Percentiles rank a stretch among this genome's conserved stretches.
Conservation (phyloP, 768 basidiomycete species). For the Paxillus ammoniavirescens region DNA sequence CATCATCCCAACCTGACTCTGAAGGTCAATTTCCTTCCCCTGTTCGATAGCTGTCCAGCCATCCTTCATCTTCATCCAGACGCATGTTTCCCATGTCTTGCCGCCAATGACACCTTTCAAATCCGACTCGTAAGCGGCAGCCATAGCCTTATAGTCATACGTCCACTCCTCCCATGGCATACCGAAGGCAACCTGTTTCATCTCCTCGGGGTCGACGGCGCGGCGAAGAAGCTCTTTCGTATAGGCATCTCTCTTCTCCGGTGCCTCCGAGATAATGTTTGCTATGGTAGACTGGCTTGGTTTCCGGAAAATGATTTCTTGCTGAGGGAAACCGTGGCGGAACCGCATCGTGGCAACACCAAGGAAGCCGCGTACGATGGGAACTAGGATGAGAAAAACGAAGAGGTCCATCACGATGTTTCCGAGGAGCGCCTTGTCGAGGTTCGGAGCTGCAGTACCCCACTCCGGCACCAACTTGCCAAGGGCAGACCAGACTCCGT, state of each 20-base stretch:
- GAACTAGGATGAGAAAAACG: slow-evolving; percentile 24
- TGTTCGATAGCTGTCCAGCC: slow-evolving; percentile 30
- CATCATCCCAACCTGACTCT: slow-evolving; percentile 27
- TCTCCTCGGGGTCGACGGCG: slow-evolving; percentile 29
- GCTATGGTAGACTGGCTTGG: slow-evolving; percentile 26
- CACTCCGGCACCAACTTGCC: slow-evolving; percentile 17
- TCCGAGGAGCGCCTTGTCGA: slow-evolving; percentile 18
- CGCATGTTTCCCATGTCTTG: slow-evolving; percentile 29
- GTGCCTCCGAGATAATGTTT: slow-evolving; percentile 20
- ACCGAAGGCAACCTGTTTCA: slow-evolving; percentile 22
- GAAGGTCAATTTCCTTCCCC: slow-evolving; percentile 18
- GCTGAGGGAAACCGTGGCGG: slow-evolving; percentile 26
- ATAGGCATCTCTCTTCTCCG: slow-evolving; percentile 25
- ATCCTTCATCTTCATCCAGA: slow-evolving; percentile 32
- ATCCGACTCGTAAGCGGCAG: slow-evolving; percentile 19
- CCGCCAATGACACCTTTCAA: slow-evolving; percentile 18
- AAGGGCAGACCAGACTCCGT: slow-evolving; percentile 27
- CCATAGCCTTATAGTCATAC: slow-evolving; percentile 31
- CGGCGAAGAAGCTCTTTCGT: slow-evolving; percentile 27
- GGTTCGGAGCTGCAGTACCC: slow-evolving; percentile 12
- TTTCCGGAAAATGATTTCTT: slow-evolving; percentile 31
- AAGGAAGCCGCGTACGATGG: slow-evolving; percentile 22
- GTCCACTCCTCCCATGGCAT: slow-evolving; percentile 34
- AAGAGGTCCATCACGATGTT: slow-evolving; percentile 25
- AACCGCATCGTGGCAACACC: slow-evolving; percentile 21